These are phyloP conservation scores for Monilinia polystroma DNA, from an alignment of 2,329 filamentous ascomycete genomes.

Conservation along the genomic window DNA sequence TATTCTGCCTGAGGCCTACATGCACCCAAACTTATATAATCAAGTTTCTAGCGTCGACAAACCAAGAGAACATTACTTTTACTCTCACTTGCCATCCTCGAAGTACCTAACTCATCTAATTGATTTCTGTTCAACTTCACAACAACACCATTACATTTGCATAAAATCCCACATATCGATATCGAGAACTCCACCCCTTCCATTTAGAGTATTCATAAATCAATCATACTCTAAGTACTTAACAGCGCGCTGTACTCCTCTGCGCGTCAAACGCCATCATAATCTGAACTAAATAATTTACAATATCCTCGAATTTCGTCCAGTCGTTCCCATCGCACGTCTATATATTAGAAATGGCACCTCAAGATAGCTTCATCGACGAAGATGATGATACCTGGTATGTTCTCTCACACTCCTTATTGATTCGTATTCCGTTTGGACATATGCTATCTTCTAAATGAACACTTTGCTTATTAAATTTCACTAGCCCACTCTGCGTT, in stretches of 20 bases:
- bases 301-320: slow-evolving; percentile 12
- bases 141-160: slow-evolving; percentile 12
- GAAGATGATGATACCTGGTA: slow-evolving; percentile 71
- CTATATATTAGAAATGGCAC: slow-evolving; percentile 53
- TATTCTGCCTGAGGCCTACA: not conserved
- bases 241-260: slow-evolving; percentile 16
- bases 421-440: not conserved
- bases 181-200: not conserved
- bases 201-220: slow-evolving; percentile 15
- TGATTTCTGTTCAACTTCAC: slow-evolving; percentile 12
- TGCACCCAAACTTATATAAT: slow-evolving; percentile 16
- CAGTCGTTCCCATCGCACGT: not conserved
- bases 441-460: slow-evolving; percentile 5
- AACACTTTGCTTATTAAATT: slow-evolving; percentile 33
- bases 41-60: slow-evolving; percentile 12
- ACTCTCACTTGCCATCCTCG: slow-evolving; percentile 13
- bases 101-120: slow-evolving; percentile 21
- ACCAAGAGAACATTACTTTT: slow-evolving; percentile 21
- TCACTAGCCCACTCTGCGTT: slow-evolving; percentile 84
- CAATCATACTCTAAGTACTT: slow-evolving; percentile 10
- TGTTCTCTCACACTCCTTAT: slow-evolving; percentile 35
- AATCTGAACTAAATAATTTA: slow-evolving; percentile 6
- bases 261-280: slow-evolving; percentile 15
- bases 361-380: slow-evolving; percentile 68
- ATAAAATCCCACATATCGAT: slow-evolving; percentile 20